A percentile compares a stretch with the other conserved stretches of the same genome.
phyloP scores from a whole-genome alignment of 768 basidiomycete genomes.

The Suillus subaureus region DNA sequence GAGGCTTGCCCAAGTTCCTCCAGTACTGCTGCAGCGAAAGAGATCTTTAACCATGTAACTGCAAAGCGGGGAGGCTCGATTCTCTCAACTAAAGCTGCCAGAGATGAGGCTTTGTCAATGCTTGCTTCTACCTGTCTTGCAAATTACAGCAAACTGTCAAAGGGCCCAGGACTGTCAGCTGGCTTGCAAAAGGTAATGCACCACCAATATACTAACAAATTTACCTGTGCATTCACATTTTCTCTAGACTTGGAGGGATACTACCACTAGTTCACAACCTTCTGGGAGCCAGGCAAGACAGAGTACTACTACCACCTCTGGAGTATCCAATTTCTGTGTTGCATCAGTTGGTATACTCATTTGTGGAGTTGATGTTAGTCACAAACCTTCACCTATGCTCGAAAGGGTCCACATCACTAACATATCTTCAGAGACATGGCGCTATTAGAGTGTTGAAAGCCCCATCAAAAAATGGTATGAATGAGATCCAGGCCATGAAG shows the following conservation, averaged over 20 bases:
- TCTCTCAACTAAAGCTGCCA: background rate
- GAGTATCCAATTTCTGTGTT: background rate
- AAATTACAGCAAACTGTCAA: background rate
- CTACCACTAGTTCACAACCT: background rate
- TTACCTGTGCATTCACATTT: background rate
- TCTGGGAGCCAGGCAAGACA: background rate
- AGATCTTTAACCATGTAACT: background rate
- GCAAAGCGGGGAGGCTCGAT: background rate
- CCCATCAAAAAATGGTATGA: background rate
- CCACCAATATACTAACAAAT: background rate
- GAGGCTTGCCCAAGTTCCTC: background rate
- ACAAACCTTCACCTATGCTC: background rate
- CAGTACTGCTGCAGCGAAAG: background rate
- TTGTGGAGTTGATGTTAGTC: conserved; percentile 2
- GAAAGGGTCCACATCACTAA: background rate
- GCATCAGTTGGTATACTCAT: background rate
- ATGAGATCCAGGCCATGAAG: conserved; percentile 7
- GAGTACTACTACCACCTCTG: background rate
- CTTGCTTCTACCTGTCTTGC: background rate
- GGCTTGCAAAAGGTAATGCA: background rate
- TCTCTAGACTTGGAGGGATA: background rate
- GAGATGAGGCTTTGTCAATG: background rate
- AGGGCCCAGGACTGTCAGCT: background rate
- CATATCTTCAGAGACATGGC: background rate
- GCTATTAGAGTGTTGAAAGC: background rate